Percentiles rank a stretch among this genome's conserved stretches.
These are phyloP conservation scores for Exutisphaerella laricina DNA, from an alignment of 2,329 filamentous ascomycete species.

Conservation along the genomic window DNA sequence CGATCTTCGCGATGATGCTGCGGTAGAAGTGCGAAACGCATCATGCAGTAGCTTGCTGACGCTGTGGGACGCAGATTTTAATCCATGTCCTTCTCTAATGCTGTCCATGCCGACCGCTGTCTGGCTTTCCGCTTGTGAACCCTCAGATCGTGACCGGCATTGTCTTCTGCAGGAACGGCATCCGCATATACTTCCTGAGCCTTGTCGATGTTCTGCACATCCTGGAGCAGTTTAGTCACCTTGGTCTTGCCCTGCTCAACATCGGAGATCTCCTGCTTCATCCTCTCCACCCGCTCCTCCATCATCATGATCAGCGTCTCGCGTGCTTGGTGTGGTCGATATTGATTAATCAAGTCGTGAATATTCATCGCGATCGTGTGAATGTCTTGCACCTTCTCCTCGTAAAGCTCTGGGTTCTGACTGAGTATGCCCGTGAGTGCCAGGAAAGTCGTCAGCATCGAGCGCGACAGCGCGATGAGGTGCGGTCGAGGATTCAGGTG, in stretches of 20 bases:
- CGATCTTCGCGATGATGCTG: too few relatives aligned
- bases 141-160: slow-evolving; percentile 13
- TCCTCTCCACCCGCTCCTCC: slow-evolving; percentile 73
- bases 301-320: slow-evolving; percentile 83
- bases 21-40: too few relatives aligned
- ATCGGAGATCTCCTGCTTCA: slow-evolving; percentile 65
- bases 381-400: slow-evolving; percentile 70
- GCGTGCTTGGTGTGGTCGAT: slow-evolving; percentile 84
- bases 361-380: slow-evolving; percentile 82
- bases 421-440: slow-evolving; percentile 71
- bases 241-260: slow-evolving; percentile 64
- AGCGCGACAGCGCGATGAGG: slow-evolving; percentile 71
- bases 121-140: slow-evolving; percentile 19
- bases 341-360: slow-evolving; percentile 89
- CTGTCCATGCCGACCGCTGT: slow-evolving; percentile 35
- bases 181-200: too few relatives aligned
- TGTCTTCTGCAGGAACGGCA: too few relatives aligned
- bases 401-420: slow-evolving; percentile 57
- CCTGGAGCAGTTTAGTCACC: slow-evolving; percentile 67
- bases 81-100: slow-evolving; percentile 33
- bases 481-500: slow-evolving; percentile 45
- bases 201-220: slow-evolving; percentile 41
- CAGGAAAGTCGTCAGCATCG: slow-evolving; percentile 79
- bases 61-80: too few relatives aligned
- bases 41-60: too few relatives aligned